Base-by-base conservation (phyloP, 306 rosid species). In the Castanea crenata region DNA sequence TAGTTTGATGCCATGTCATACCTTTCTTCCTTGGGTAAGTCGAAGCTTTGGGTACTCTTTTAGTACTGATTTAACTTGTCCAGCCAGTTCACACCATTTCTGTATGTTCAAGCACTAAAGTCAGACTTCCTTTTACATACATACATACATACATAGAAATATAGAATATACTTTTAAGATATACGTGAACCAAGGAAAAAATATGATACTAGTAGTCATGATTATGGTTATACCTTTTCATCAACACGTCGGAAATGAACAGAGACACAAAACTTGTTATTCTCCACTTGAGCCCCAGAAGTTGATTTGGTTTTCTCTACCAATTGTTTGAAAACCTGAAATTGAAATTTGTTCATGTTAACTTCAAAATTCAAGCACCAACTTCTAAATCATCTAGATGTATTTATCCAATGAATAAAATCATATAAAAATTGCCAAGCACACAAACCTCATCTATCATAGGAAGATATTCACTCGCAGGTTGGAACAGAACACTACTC, bases 211-310 rank as follows among this genome's bases (percentile, higher is more conserved):
- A 27, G 2, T 29, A 6, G 12, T 71, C 34, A 46, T 67, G 52
- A 19, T 52, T 29, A 1, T 29, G 5, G 6, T 21, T 32, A 18
- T 79, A 92, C 99, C 95, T 91, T 92, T 88, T 95, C 99, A 27
- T 95, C 98, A 61, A 95, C 99, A 64, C 99, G 90, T 12, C 99
- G 97, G 72, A 81, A 95, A 62, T 95, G 99, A 75, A 95, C 99
- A 57, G 99, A 91, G 19, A 78, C 76, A 49, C 99, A 92, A 70
- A 92, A 95, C 76, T 91, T 95, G 76, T 95, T 93, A 84, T 95
- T 86, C 85, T 95, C 99, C 52, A 95, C 98, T 79, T 46, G 81
- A 12, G 92, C 95, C 76, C 99, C 98, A 12, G 90, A 89, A 52
- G 90, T 92, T 72, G 88, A 81, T 83, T 89, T 92, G 1, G 93